Evolutionary conservation across 305 asterid genomes (phyloP), one percentile per base, ranked within the genome.

Genomic region (Andrographis paniculata): DNA sequence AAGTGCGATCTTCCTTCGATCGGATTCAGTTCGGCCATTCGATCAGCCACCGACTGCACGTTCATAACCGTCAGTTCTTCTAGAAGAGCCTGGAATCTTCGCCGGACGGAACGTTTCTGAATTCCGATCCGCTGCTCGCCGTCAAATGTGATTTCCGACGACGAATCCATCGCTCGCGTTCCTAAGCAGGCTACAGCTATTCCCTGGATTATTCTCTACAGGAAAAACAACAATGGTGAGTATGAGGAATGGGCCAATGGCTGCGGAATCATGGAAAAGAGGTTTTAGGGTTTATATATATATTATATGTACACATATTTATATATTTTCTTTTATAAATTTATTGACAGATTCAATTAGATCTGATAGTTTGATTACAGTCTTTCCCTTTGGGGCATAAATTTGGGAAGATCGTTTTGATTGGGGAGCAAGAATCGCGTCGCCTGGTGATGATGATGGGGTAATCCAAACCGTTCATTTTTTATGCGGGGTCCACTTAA

Each of bases 1-100:
- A 75, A 71, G 9, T 61, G 16, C 20, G 71, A 70, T 38, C 61
- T 53, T 7, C 59, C 66, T 2, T 4, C 4, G 43, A 55, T 13
- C 24, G 59, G 14, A 33, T 75, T 41, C 20, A 56, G 53, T 17
- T 17, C 55, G 58, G 17, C 19, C 37, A 72, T 14, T 17, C 61
- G 51, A 1, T 42, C 17, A 2, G 72, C 68, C 0, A 68, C 46
- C 1, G 8, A 20, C 39, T 9, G 31, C 6, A 70, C 22, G 27
- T 64, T 74, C 17, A 56, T 38, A 17, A 45, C 20, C 20, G 20
- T 43, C 9, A 68, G 39, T 17, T 56, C 58, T 14, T 56, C 33
- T 3, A 70, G 52, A 8, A 67, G 42, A 9, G 28, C 45, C 35
- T 9, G 53, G 22, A 68, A 46, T 38, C 42, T 28, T 5, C 44